phyloP scores from a whole-genome alignment of 257 asterid species.

The Solanum virginianum region DNA sequence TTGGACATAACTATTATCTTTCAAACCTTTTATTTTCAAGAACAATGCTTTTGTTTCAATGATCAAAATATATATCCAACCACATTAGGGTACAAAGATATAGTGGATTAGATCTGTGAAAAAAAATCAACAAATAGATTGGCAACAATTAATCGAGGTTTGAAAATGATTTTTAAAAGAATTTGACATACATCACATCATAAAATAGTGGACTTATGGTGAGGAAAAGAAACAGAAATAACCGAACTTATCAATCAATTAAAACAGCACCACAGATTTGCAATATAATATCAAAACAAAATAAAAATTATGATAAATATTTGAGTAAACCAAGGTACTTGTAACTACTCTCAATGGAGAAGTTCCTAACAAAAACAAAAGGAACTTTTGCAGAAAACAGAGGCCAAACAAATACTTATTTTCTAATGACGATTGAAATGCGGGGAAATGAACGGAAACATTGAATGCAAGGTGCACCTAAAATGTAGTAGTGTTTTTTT shows the following conservation, averaged over 20 bases:
- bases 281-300: neutral
- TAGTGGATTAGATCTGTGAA: slow-evolving; percentile 1
- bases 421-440: neutral
- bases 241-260: slow-evolving; percentile 12
- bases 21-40: neutral
- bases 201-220: slow-evolving; percentile 13
- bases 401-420: neutral
- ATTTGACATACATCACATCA: slow-evolving; percentile 15
- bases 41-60: neutral
- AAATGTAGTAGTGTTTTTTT: neutral
- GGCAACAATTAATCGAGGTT: neutral
- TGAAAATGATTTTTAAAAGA: slow-evolving; percentile 10
- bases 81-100: neutral
- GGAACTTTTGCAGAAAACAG: neutral
- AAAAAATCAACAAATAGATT: neutral
- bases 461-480: neutral
- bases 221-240: slow-evolving; percentile 14
- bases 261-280: slow-evolving; percentile 9
- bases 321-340: neutral
- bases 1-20: neutral
- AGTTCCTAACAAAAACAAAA: neutral
- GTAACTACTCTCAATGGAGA: neutral
- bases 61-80: neutral
- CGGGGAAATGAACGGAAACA: neutral
- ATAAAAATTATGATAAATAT: neutral